phyloP scores from a whole-genome alignment of 306 rosid genomes.

The Dalbergia cochinchinensis region DNA sequence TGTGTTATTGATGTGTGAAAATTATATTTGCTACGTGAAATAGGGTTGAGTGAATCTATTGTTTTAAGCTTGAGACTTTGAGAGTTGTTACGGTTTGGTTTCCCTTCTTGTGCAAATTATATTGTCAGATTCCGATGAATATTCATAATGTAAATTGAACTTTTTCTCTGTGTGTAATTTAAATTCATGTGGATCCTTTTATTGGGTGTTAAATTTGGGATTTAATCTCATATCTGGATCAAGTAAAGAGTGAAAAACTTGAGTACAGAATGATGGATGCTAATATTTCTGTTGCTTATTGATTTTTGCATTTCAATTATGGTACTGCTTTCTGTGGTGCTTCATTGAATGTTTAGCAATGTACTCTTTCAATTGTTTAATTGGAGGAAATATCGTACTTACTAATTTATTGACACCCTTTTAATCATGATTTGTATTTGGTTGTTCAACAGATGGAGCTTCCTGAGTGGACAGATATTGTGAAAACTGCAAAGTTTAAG shows the following conservation, averaged over 20 bases:
- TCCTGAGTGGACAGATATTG: constrained; percentile 1
- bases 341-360: too few species aligned
- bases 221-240: not conserved
- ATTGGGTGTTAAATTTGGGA: not conserved
- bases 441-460: not conserved
- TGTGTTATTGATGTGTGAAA: not conserved
- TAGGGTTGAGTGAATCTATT: too few species aligned
- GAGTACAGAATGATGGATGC: not conserved
- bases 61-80: not conserved
- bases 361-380: not conserved
- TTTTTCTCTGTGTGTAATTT: not conserved
- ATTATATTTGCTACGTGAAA: too few species aligned
- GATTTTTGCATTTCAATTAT: not conserved
- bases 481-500: constrained; percentile 1
- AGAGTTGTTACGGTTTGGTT: not conserved
- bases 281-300: not conserved
- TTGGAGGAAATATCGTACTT: not conserved
- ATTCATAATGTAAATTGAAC: not conserved
- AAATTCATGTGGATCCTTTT: not conserved
- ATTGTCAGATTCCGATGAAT: not conserved
- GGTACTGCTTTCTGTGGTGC: not conserved
- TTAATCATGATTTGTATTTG: not conserved
- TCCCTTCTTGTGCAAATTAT: not conserved
- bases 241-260: not conserved
- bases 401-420: not conserved